These are phyloP conservation scores for Torulaspora indica DNA, from an alignment of 805 yeast genomes.

Conservation along the genomic window DNA sequence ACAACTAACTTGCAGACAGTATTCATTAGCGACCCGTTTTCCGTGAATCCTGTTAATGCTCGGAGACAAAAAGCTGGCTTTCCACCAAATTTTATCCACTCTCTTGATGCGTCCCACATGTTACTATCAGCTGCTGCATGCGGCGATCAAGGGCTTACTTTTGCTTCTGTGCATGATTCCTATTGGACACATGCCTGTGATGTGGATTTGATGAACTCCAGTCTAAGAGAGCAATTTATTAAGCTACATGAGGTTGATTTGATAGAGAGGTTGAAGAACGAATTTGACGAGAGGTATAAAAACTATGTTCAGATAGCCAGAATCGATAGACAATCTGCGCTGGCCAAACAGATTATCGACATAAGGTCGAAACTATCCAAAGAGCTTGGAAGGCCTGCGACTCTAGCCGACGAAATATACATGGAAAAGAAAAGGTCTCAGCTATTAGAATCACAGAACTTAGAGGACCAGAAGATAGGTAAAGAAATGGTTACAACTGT, in stretches of 20 bases:
- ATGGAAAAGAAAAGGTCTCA: slow-evolving; percentile 62
- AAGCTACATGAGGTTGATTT: slow-evolving; percentile 69
- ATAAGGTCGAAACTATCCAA: slow-evolving; percentile 47
- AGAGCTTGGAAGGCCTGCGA: slow-evolving; percentile 50
- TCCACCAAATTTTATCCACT: slow-evolving; percentile 93
- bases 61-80: slow-evolving; percentile 89
- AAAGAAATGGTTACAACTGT: slow-evolving; percentile 63
- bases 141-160: slow-evolving; percentile 56
- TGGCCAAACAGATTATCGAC: slow-evolving; percentile 47
- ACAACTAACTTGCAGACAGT: slow-evolving; percentile 84
- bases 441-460: slow-evolving; percentile 49
- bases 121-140: slow-evolving; percentile 79
- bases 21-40: slow-evolving; percentile 83
- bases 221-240: slow-evolving; percentile 75
- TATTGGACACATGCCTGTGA: slow-evolving; percentile 96
- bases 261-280: slow-evolving; percentile 63
- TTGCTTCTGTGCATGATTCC: slow-evolving; percentile 96
- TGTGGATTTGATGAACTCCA: slow-evolving; percentile 62
- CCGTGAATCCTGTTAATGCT: slow-evolving; percentile 73
- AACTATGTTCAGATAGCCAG: slow-evolving; percentile 59
- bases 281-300: slow-evolving; percentile 74
- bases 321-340: slow-evolving; percentile 48
- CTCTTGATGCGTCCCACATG: slow-evolving; percentile 97
- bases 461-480: slow-evolving; percentile 47
- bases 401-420: slow-evolving; percentile 67